Evolutionary conservation across 306 rosid genomes (phyloP), one percentile per base, ranked within the genome.

Genomic region (Prunus davidiana): DNA sequence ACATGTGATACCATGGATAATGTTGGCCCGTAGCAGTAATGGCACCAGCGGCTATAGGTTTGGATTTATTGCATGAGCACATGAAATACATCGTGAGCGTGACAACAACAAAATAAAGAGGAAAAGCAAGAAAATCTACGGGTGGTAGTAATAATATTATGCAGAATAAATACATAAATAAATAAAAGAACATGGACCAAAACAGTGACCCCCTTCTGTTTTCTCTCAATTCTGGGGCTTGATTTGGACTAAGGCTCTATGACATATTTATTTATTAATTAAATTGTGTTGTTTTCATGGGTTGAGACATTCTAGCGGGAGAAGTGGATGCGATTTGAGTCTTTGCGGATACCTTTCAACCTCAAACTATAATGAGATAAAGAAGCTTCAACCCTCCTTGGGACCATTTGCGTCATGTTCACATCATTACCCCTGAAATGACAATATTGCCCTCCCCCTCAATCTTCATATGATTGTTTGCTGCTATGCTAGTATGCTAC

Each of bases 281-380:
- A 14, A 83, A 66, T 60, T 72, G 12, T 5, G 41, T 58, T 65
- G 79, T 83, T 72, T 67, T 83, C 79, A 61, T 25, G 32, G 57
- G 73, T 61, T 19, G 41, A 64, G 82, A 80, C 87, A 83, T 83
- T 83, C 84, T 45, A 54, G 20, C 22, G 10, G 67, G 54, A 74
- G 67, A 58, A 67, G 54, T 63, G 5, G 67, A 73, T 73, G 73
- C 34, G 82, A 77, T 64, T 69, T 57, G 22, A 30, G 47, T 16
- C 2, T 52, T 71, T 65, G 47, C 64, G 45, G 84, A 43, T 52
- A 76, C 45, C 18, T 80, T 64, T 76, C 77, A 41, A 43, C 43
- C 46, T 80, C 77, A 52, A 61, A 19, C 67, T 25, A 62, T 76
- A 22, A 73, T 47, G 41, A 76, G 58, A 54, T 47, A 49, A 8